Base-by-base conservation (phyloP, 441 rosid species). In the Melianthus villosus region DNA sequence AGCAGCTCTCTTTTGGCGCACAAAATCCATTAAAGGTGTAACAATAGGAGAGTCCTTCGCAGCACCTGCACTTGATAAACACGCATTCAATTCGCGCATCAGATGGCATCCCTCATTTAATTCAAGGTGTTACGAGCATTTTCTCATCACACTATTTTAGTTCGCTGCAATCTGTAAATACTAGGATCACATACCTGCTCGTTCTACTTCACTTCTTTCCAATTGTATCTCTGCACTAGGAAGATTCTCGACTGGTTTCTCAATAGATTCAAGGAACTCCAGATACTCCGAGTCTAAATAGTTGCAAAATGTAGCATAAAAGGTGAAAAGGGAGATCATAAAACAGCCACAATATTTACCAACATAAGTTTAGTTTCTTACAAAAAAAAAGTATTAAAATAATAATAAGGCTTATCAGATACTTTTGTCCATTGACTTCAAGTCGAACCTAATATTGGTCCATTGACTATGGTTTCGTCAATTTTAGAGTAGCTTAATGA, bases 11-110 rank as follows among this genome's bases (percentile, higher is more conserved):
- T 66, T 80, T 47, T 64, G 75, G 26, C 89, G 75, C 40, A 83
- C 80, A 61, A 64, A 83, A 57, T 83, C 82, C 89, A 83, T 77
- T 15, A 80, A 60, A 29, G 95, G 85, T 15, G 93, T 83, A 25
- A 76, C 60, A 57, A 73, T 48, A 33, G 56, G 71, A 51, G 55
- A 23, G 13, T 68, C 68, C 53, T 60, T 70, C 6, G 66, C 37
- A 40, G 69, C 48, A 20, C 69, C 93, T 77, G 50, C 8, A 16
- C 27, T 41, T 10, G 9, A 16, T 19, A 48, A 39, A 34, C 14
- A 13, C 9, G 16, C 15, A 11, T 10, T 28, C 16, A 39, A 40
- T 12, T 38, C 17, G 14, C 37, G 9, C 37, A 34, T 15, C 9
- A 15, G n/a, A 34, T 34, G 14, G 37, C 37, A 15, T 15, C 9